These are phyloP conservation scores for Dillenia suffruticosa DNA, from an alignment of 164 flowering plant genomes.

Conservation along the genomic window DNA sequence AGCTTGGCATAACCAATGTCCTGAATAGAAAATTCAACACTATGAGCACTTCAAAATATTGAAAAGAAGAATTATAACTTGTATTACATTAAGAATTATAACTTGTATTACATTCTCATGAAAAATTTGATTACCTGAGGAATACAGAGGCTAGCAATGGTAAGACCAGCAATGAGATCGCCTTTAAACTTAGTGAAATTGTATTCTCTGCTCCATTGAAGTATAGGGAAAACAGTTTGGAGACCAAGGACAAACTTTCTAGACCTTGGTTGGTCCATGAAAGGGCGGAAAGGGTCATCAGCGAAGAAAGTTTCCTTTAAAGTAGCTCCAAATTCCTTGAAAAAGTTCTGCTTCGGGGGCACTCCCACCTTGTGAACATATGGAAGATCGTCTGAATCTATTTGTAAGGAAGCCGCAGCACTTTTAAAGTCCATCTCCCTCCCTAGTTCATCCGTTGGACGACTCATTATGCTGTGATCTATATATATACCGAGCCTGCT, in stretches of 20 bases:
- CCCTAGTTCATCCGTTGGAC: slow-evolving; percentile 18
- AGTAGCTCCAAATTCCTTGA: slow-evolving; percentile 38
- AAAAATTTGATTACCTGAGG: slow-evolving; percentile 55
- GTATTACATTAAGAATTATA: no score
- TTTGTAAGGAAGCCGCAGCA: slow-evolving; percentile 25
- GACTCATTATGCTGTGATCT: slow-evolving; percentile 16
- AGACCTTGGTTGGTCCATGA: slow-evolving; percentile 59
- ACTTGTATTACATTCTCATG: no score
- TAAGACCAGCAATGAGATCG: slow-evolving; percentile 76
- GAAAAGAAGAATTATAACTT: no score
- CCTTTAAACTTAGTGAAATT: slow-evolving; percentile 49
- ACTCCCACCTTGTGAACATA: slow-evolving; percentile 46
- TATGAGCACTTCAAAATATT: no score
- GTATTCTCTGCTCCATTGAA: slow-evolving; percentile 62
- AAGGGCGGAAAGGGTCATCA: slow-evolving; percentile 71
- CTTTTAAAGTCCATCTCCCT: slow-evolving; percentile 37
- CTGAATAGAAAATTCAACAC: slow-evolving; percentile 18
- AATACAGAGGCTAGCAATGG: slow-evolving; percentile 88
- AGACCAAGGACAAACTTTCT: slow-evolving; percentile 51
- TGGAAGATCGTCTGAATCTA: slow-evolving; percentile 12
- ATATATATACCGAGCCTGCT: no score
- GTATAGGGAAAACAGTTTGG: slow-evolving; percentile 67
- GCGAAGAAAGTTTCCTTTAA: slow-evolving; percentile 69
- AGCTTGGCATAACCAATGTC: slow-evolving; percentile 78
- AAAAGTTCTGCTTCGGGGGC: slow-evolving; percentile 53